Percentiles rank a stretch among this genome's conserved stretches.
phyloP scores from a whole-genome alignment of 495 filamentous ascomycete genomes.

The Aspergillus sclerotioniger region DNA sequence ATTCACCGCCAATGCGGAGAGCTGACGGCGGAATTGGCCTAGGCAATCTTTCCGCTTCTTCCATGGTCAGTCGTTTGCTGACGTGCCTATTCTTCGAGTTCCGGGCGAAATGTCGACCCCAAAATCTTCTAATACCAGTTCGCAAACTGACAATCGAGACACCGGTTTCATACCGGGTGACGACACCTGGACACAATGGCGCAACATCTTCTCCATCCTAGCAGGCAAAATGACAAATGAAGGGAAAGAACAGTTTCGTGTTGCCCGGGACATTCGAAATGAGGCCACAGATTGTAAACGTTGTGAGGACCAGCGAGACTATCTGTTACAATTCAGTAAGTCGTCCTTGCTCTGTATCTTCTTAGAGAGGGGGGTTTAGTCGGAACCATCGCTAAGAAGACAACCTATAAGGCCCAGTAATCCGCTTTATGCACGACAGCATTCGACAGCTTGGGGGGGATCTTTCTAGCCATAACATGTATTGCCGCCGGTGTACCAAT shows the following conservation, averaged over 20 bases:
- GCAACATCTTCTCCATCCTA: slow-evolving; percentile 75
- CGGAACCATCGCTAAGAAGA: slow-evolving; percentile 7
- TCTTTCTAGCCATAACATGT: slow-evolving; percentile 70
- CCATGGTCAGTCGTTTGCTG: not conserved
- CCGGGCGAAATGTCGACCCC: slow-evolving; percentile 21
- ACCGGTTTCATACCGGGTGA: slow-evolving; percentile 52
- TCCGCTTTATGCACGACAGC: slow-evolving; percentile 80
- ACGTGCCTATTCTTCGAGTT: slow-evolving; percentile 16
- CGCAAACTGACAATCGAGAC: slow-evolving; percentile 20
- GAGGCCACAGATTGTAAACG: slow-evolving; percentile 70
- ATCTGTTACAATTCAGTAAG: slow-evolving; percentile 70
- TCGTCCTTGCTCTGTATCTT: not conserved
- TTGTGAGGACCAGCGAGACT: slow-evolving; percentile 77
- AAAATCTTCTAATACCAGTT: slow-evolving; percentile 5
- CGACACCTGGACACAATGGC: slow-evolving; percentile 66
- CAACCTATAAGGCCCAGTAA: slow-evolving; percentile 58
- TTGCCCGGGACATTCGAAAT: slow-evolving; percentile 62
- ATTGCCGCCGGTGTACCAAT: slow-evolving; percentile 72
- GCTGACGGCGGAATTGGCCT: not conserved
- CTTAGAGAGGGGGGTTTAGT: not conserved
- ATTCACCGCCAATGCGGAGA: not conserved
- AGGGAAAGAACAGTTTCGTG: slow-evolving; percentile 67
- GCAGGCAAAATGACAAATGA: slow-evolving; percentile 66
- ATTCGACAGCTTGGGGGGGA: slow-evolving; percentile 72
- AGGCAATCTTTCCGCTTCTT: slow-evolving; percentile 7